These are phyloP conservation scores for Mrakia hoshinonis DNA, from an alignment of 768 basidiomycete species.

Conservation along the genomic window DNA sequence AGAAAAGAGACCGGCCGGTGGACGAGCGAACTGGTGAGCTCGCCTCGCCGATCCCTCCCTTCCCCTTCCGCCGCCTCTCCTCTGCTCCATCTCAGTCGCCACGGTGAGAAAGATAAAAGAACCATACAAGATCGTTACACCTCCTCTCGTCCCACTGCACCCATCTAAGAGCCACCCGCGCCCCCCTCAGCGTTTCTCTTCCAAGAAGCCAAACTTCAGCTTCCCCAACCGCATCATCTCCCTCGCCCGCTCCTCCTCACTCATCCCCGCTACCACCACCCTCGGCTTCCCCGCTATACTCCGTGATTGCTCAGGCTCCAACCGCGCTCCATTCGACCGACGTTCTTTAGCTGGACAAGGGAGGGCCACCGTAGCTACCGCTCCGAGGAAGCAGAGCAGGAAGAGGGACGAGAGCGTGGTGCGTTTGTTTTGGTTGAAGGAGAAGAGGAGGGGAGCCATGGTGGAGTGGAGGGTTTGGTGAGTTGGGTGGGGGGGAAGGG, in stretches of 20 bases:
- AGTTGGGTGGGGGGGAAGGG: background rate
- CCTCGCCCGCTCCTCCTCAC: constrained; percentile 1
- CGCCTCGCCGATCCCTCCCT: background rate
- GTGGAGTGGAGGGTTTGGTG: background rate
- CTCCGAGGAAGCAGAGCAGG: constrained; percentile 40
- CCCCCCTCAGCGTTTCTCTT: background rate
- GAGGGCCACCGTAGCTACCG: constrained; percentile 39
- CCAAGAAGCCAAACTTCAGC: constrained; percentile 11
- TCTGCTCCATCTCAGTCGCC: background rate
- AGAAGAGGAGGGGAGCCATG: constrained; percentile 40
- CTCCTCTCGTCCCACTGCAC: background rate
- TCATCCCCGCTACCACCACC: background rate
- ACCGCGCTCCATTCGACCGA: background rate
- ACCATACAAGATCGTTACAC: constrained; percentile 15
- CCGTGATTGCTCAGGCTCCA: background rate
- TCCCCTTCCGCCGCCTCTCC: background rate
- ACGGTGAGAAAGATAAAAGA: background rate
- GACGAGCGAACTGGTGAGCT: background rate
- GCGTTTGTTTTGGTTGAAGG: constrained; percentile 38
- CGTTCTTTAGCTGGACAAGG: constrained; percentile 37
- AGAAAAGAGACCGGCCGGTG: too few species aligned
- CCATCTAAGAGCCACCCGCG: background rate
- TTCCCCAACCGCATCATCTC: background rate
- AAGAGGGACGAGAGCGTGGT: constrained; percentile 40
- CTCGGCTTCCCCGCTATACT: background rate